phyloP scores from a whole-genome alignment of 805 yeast species.

The Cyberlindnera euphorbiae region DNA sequence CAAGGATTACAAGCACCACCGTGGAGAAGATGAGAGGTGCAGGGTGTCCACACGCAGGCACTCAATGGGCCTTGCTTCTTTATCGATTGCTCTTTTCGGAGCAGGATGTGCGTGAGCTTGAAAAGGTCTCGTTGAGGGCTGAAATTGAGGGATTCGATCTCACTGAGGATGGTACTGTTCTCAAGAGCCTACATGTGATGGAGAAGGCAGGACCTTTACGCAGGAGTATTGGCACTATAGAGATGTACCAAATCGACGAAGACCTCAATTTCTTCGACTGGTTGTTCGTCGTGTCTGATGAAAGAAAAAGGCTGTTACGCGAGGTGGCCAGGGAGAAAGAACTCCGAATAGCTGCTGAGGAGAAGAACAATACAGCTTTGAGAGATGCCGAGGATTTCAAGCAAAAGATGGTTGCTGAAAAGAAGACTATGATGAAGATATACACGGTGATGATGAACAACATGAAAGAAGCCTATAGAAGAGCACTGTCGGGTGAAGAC shows the following conservation, averaged over 20 bases:
- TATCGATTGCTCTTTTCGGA: conserved; percentile 10
- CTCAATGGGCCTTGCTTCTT: conserved; percentile 13
- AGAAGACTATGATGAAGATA: conserved; percentile 14
- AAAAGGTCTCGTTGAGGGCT: not conserved
- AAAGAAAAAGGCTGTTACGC: conserved; percentile 3
- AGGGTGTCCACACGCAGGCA: conserved; percentile 3
- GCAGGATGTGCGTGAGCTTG: not conserved
- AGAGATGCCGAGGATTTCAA: conserved; percentile 12
- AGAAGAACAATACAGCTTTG: conserved; percentile 1
- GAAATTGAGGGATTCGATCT: conserved; percentile 2
- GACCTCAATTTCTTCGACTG: conserved; percentile 20
- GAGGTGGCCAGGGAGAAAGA: not conserved
- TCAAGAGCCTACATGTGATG: not conserved
- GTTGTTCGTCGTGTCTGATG: conserved; percentile 12
- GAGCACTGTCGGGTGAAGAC: conserved; percentile 17
- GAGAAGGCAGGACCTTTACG: conserved; percentile 1
- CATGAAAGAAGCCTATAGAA: conserved; percentile 16
- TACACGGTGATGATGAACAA: conserved; percentile 21
- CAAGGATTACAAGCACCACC: not conserved
- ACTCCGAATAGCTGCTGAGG: conserved; percentile 1
- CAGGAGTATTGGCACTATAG: conserved; percentile 12
- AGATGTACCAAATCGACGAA: conserved; percentile 3
- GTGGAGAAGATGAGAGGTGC: conserved; percentile 1
- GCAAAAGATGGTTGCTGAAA: conserved; percentile 6
- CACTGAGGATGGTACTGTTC: not conserved